phyloP scores from a whole-genome alignment of 805 yeast species.

The Ascoidea asiatica region DNA sequence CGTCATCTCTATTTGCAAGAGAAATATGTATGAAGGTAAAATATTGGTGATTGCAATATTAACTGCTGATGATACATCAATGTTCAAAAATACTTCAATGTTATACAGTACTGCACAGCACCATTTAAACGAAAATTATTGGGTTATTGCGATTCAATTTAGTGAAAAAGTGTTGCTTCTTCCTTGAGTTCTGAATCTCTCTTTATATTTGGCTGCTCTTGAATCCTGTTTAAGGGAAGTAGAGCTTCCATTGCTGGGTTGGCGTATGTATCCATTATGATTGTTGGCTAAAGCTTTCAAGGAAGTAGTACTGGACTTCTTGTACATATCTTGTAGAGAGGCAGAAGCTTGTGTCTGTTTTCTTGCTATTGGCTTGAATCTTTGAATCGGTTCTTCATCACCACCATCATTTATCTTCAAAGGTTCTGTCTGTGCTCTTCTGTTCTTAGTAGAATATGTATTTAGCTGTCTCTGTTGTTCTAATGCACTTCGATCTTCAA shows the following conservation, averaged over 20 bases:
- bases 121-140: too few species aligned
- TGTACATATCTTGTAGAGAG: neutral
- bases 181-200: neutral
- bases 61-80: too few species aligned
- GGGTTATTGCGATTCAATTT: neutral
- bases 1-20: too few species aligned
- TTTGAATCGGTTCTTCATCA: neutral
- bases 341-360: neutral
- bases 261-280: neutral
- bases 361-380: neutral
- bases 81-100: too few species aligned
- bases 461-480: neutral
- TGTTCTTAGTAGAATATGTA: neutral
- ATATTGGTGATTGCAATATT: too few species aligned
- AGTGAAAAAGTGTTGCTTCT: neutral
- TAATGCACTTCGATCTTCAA: conserved; percentile 7
- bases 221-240: too few species aligned
- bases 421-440: too few species aligned
- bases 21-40: too few species aligned
- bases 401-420: neutral
- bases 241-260: too few species aligned
- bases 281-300: neutral
- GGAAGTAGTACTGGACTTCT: neutral
- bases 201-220: neutral
- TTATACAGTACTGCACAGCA: too few species aligned